Base-by-base conservation (phyloP, 148 eudicot genomes). In the Camellia japonica region DNA sequence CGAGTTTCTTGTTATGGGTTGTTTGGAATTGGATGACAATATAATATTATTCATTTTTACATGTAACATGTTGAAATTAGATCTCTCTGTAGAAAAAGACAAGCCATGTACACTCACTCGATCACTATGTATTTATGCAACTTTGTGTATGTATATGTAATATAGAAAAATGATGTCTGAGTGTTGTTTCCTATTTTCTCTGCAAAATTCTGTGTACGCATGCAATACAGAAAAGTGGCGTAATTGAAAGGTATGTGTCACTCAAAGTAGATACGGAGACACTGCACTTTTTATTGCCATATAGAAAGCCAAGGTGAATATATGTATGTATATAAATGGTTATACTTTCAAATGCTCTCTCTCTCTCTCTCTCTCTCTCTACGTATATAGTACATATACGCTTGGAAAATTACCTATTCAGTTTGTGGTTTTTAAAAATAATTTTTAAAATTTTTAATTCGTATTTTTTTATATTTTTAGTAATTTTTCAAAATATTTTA, bases 1-100 rank as follows among this genome's bases (percentile, higher is more conserved):
- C n/a, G 76, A 73, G 63, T 56, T 56, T 38, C 77, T 58, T 9
- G 23, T 74, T 74, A 41, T 9, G 52, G 44, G 76, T 73, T 54
- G 20, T 41, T 10, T 38, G 16, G 12, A 56, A 30, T 73, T 38
- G 16, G 30, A 30, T 23, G 46, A 56, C 15, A 4, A 30, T 16
- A 68, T 14, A 68, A 30, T 30, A 30, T 30, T 30, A 30, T 30
- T 30, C 38, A 30, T 30, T 30, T 30, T 30, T 30, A 30, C 58
- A 69, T 7, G 47, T 30, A 43, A 41, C 14, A 12, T 3, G 2
- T 38, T 38, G 76, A 43, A 23, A 38, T 38, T 65, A 42, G 16
- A 16, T 38, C 43, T 55, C 43, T 2, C 2, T 1, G 15, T 9
- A 59, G 20, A 3, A 71, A 13, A 49, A 5, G 16, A 10, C 55